Evolutionary conservation across 805 yeast species (phyloP).

Genomic region (Schizosaccharomyces osmophilus): DNA sequence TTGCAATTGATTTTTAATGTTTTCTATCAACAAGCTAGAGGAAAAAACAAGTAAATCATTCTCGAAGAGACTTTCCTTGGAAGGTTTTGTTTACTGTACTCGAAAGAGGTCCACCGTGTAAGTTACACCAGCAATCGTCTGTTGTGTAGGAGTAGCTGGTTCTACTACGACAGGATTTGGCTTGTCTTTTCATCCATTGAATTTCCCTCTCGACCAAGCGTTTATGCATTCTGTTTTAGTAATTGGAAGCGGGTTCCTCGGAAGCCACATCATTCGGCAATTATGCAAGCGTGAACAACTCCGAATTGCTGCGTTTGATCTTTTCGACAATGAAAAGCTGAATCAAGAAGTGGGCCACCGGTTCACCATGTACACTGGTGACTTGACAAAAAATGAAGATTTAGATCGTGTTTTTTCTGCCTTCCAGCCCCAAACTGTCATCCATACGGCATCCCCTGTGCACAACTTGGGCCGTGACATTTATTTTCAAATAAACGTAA

Average conservation of each 20-base stretch:
- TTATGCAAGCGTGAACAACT: neutral
- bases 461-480: conserved; percentile 67
- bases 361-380: conserved; percentile 56
- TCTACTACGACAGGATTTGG: too few relatives aligned
- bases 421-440: conserved; percentile 48
- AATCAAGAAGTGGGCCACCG: neutral
- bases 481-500: conserved; percentile 72
- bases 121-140: too few relatives aligned
- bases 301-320: neutral
- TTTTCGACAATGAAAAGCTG: neutral
- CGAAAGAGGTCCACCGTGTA: too few relatives aligned
- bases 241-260: conserved; percentile 87
- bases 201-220: neutral
- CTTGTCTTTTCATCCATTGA: too few relatives aligned
- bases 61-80: too few relatives aligned
- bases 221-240: conserved; percentile 37
- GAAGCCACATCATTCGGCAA: conserved; percentile 30
- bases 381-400: conserved; percentile 40
- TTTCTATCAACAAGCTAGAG: too few relatives aligned
- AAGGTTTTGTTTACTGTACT: too few relatives aligned
- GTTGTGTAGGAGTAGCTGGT: too few relatives aligned
- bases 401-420: conserved; percentile 34
- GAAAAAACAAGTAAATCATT: too few relatives aligned
- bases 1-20: too few relatives aligned
- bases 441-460: conserved; percentile 91